Conservation (phyloP, 116 monocot genomes). For the Thalassia testudinum region DNA sequence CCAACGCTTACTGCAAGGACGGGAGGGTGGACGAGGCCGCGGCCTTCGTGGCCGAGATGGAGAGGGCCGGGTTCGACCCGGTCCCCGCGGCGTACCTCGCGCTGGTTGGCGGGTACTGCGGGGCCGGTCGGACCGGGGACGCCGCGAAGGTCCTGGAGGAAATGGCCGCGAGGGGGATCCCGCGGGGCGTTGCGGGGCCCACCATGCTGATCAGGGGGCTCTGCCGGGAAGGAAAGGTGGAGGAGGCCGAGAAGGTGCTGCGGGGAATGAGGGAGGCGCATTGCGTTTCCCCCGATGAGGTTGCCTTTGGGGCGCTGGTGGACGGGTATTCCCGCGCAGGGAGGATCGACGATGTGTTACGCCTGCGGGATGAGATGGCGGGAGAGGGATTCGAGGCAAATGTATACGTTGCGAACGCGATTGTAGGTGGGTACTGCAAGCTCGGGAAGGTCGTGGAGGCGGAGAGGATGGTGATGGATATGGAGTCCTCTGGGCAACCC, state of each 20-base stretch:
- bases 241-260: conserved; percentile 56
- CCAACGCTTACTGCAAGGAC: conserved; percentile 63
- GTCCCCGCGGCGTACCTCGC: conserved; percentile 53
- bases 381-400: conserved; percentile 35
- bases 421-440: conserved; percentile 86
- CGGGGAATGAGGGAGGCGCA: conserved; percentile 31
- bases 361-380: conserved; percentile 53
- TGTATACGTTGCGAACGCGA: conserved; percentile 36
- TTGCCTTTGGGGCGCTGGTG: conserved; percentile 51
- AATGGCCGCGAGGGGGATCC: conserved; percentile 32
- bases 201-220: conserved; percentile 69
- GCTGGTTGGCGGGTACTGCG: conserved; percentile 61
- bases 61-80: conserved; percentile 47
- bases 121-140: conserved; percentile 34
- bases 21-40: conserved; percentile 26
- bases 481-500: conserved; percentile 36
- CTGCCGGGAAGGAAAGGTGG: conserved; percentile 40
- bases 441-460: conserved; percentile 50
- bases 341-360: conserved; percentile 50
- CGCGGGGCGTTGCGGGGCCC: conserved; percentile 40
- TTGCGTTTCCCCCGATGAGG: conserved; percentile 36
- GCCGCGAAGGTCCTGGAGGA: conserved; percentile 32
- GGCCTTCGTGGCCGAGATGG: conserved; percentile 45
- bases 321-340: conserved; percentile 51
- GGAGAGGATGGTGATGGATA: conserved; percentile 41